Evolutionary conservation across 2,329 filamentous ascomycete species (phyloP).

Genomic region (Hortaea sp.): DNA sequence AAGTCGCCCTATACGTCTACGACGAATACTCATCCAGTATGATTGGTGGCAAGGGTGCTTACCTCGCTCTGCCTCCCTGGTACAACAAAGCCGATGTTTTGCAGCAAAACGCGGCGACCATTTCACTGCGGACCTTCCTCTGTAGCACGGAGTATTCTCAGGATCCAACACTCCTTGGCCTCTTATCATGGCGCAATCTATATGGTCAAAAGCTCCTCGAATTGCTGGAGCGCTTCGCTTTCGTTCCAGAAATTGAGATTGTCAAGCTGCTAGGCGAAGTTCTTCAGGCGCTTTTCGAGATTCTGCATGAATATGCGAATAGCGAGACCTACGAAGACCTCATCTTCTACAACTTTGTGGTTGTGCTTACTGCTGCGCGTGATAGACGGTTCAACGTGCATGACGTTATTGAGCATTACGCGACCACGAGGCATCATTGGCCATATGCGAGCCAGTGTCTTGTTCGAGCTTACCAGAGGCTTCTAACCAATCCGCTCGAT

Average conservation of each 20-base stretch:
- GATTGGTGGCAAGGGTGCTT: slow-evolving; percentile 68
- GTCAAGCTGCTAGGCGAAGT: slow-evolving; percentile 88
- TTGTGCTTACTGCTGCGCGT: slow-evolving; percentile 84
- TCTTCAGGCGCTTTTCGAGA: slow-evolving; percentile 81
- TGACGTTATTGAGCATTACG: slow-evolving; percentile 84
- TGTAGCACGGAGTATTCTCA: slow-evolving; percentile 95
- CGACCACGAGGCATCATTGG: slow-evolving; percentile 80
- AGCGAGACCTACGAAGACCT: slow-evolving; percentile 88
- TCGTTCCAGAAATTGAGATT: slow-evolving; percentile 94
- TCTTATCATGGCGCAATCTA: slow-evolving; percentile 61
- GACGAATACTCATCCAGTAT: slow-evolving; percentile 80
- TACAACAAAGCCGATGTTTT: slow-evolving; percentile 63
- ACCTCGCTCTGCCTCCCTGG: slow-evolving; percentile 75
- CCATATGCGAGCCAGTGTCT: slow-evolving; percentile 85
- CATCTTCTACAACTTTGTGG: slow-evolving; percentile 81
- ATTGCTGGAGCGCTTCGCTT: slow-evolving; percentile 72
- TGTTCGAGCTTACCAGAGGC: slow-evolving; percentile 72
- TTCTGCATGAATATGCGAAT: slow-evolving; percentile 81
- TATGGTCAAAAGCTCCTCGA: slow-evolving; percentile 60
- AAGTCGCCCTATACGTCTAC: slow-evolving; percentile 74
- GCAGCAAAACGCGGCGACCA: slow-evolving; percentile 61
- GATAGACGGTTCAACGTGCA: slow-evolving; percentile 88
- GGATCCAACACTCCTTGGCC: slow-evolving; percentile 71
- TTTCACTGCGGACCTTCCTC: slow-evolving; percentile 73
- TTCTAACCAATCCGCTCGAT: slow-evolving; percentile 74